phyloP scores from a whole-genome alignment of 2,329 filamentous ascomycete genomes.

The Nemania abortiva region DNA sequence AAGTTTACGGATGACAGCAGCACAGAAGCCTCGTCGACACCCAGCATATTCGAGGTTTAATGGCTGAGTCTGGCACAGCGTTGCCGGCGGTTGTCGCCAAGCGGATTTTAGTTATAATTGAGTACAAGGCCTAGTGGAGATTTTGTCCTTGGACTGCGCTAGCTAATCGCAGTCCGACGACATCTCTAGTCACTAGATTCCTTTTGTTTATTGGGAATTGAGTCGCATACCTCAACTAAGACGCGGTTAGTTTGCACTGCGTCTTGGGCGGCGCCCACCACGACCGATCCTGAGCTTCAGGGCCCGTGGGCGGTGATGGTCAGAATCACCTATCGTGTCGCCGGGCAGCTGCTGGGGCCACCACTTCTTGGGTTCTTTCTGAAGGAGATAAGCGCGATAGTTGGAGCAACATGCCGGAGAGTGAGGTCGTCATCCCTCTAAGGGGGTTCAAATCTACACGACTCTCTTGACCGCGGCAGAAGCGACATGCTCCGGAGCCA shows the following conservation, averaged over 20 bases:
- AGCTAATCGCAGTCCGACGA: slow-evolving; percentile 10
- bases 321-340: background rate
- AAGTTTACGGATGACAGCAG: slow-evolving; percentile 13
- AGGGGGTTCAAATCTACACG: slow-evolving; percentile 12
- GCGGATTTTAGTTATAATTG: slow-evolving; percentile 24
- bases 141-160: slow-evolving; percentile 3
- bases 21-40: background rate
- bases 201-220: slow-evolving; percentile 45
- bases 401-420: slow-evolving; percentile 58
- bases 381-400: slow-evolving; percentile 71
- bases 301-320: slow-evolving; percentile 1
- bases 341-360: slow-evolving; percentile 43
- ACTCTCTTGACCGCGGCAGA: slow-evolving; percentile 51
- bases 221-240: slow-evolving; percentile 43
- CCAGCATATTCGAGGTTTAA: slow-evolving; percentile 4
- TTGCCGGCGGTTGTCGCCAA: background rate
- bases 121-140: slow-evolving; percentile 23
- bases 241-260: slow-evolving; percentile 39
- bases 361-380: slow-evolving; percentile 61
- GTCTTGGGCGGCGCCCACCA: slow-evolving; percentile 24
- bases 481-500: slow-evolving; percentile 68
- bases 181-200: slow-evolving; percentile 27
- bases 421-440: slow-evolving; percentile 22
- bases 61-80: slow-evolving; percentile 3
- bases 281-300: slow-evolving; percentile 8